Conservation (phyloP, 2,329 filamentous ascomycete genomes). For the Akanthomyces dipterigenus region DNA sequence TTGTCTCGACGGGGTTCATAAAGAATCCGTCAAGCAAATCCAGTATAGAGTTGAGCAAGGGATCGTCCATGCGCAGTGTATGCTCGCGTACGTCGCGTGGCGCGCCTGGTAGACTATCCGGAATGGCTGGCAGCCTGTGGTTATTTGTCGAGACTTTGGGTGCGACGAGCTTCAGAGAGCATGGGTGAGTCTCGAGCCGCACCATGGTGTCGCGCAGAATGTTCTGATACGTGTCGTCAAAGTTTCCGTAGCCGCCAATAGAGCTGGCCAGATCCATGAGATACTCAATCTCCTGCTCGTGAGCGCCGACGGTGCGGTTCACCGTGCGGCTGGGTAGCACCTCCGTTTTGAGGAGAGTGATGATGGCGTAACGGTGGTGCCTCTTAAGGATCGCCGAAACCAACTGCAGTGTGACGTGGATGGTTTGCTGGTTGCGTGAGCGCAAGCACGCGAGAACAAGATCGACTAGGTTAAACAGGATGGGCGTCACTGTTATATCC, state of each 20-base stretch:
- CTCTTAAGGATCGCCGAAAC: slow-evolving; percentile 79
- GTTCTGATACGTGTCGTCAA: slow-evolving; percentile 66
- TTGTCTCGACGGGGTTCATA: slow-evolving; percentile 84
- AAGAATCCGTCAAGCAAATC: slow-evolving; percentile 76
- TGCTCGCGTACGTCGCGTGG: slow-evolving; percentile 55
- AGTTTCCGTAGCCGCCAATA: slow-evolving; percentile 61
- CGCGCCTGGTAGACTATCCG: slow-evolving; percentile 51
- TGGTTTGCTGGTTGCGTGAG: slow-evolving; percentile 81
- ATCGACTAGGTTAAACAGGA: slow-evolving; percentile 89
- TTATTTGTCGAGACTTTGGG: slow-evolving; percentile 52
- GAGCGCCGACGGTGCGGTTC: slow-evolving; percentile 63
- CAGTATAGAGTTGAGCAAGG: slow-evolving; percentile 57
- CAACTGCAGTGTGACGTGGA: slow-evolving; percentile 81
- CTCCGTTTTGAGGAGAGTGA: slow-evolving; percentile 65
- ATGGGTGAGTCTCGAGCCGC: slow-evolving; percentile 65
- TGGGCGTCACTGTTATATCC: slow-evolving; percentile 68
- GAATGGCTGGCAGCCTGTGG: slow-evolving; percentile 48
- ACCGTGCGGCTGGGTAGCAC: slow-evolving; percentile 45
- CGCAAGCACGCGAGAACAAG: slow-evolving; percentile 78
- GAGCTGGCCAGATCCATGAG: slow-evolving; percentile 62
- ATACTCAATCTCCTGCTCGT: slow-evolving; percentile 68
- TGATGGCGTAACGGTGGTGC: slow-evolving; percentile 80
- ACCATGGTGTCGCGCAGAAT: slow-evolving; percentile 65
- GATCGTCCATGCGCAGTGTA: slow-evolving; percentile 56
- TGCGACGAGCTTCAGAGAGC: slow-evolving; percentile 61